These are phyloP conservation scores for Phaseolus lunatus DNA, from an alignment of 306 rosid species.

Conservation along the genomic window DNA sequence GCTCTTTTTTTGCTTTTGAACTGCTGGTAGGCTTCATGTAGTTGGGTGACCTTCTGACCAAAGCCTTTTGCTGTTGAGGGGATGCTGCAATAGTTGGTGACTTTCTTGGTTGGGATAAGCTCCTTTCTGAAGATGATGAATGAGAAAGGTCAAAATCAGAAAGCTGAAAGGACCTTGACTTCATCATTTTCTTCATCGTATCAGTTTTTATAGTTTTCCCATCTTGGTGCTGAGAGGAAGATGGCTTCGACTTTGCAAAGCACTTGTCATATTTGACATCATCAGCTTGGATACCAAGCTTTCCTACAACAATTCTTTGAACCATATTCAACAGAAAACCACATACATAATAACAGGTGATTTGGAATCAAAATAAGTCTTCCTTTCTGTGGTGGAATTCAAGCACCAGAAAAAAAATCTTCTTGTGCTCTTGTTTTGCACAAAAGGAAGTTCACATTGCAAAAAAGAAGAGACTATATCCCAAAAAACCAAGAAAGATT, in stretches of 20 bases:
- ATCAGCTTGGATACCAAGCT: conserved; percentile 64
- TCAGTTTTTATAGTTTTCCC: conserved; percentile 57
- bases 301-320: conserved; percentile 59
- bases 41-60: conserved; percentile 57
- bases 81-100: conserved; percentile 45
- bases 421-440: conserved; percentile 41
- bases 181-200: conserved; percentile 68
- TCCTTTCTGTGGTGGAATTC: conserved; percentile 49
- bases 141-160: conserved; percentile 56
- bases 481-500: conserved; percentile 53
- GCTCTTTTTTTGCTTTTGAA: conserved; percentile 70
- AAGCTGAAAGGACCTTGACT: conserved; percentile 61
- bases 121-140: conserved; percentile 50
- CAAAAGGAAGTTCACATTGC: conserved; percentile 43
- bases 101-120: conserved; percentile 56
- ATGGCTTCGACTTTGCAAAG: conserved; percentile 48
- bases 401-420: conserved; percentile 46
- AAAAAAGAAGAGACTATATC: conserved; percentile 45
- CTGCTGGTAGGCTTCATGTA: conserved; percentile 86
- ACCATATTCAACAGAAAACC: conserved; percentile 61
- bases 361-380: conserved; percentile 39
- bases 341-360: conserved; percentile 37
- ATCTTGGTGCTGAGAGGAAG: conserved; percentile 62
- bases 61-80: conserved; percentile 51
- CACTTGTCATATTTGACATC: conserved; percentile 48